phyloP scores from a whole-genome alignment of 192 early-diverging fungal genomes.

The Coemansia aciculifera region DNA sequence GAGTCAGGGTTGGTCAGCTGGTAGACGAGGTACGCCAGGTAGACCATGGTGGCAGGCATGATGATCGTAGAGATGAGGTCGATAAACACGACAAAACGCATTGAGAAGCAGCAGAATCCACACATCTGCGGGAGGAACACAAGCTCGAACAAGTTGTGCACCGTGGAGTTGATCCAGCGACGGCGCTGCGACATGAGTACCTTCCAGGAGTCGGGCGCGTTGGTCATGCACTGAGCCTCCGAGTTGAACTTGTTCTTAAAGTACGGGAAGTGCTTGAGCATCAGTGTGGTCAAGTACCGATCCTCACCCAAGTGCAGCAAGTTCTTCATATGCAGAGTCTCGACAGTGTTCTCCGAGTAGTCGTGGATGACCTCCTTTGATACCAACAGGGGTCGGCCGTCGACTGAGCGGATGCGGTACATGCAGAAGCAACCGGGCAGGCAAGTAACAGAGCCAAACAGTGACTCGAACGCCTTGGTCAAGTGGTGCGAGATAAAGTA shows the following conservation, averaged over 20 bases:
- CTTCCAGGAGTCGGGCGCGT: conserved; percentile 89
- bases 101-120: conserved; percentile 96
- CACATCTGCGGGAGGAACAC: conserved; percentile 89
- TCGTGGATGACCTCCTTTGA: conserved; percentile 87
- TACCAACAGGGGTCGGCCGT: conserved; percentile 81
- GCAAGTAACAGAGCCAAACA: conserved; percentile 97
- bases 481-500: conserved; percentile 98
- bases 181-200: conserved; percentile 97
- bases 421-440: conserved; percentile 99
- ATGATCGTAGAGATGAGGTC: conserved; percentile 92
- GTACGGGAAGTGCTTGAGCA: conserved; percentile 98
- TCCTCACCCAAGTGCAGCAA: conserved; percentile 98
- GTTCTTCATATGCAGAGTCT: conserved; percentile 99
- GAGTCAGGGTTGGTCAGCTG: conserved; percentile 58
- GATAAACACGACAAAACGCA: conserved; percentile 94
- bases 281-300: conserved; percentile 90
- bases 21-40: conserved; percentile 87
- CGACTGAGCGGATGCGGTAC: conserved; percentile 92
- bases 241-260: conserved; percentile 91
- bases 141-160: conserved; percentile 97
- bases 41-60: conserved; percentile 88
- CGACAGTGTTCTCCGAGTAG: conserved; percentile 90
- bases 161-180: conserved; percentile 99
- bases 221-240: conserved; percentile 91
- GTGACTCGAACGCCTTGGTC: conserved; percentile 95